Percentiles rank a stretch among this genome's conserved stretches.
phyloP scores from a whole-genome alignment of 2,329 filamentous ascomycete species.

The Claviceps arundinis region DNA sequence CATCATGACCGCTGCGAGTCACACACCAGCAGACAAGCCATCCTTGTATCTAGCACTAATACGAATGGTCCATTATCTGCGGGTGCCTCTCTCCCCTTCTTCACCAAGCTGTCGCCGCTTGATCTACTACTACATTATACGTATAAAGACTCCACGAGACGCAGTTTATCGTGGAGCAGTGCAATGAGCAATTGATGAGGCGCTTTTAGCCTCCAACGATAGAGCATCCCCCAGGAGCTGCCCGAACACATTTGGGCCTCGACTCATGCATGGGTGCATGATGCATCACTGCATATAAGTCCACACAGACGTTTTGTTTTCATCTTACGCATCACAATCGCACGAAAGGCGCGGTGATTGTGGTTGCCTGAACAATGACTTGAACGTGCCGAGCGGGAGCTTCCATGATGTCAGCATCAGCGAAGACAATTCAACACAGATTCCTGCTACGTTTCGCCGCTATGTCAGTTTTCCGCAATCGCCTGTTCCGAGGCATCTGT shows the following conservation, averaged over 20 bases:
- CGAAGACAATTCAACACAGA: neutral
- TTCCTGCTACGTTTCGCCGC: neutral
- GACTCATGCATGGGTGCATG: neutral
- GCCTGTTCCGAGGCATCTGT: neutral
- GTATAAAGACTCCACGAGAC: neutral
- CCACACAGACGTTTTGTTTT: neutral
- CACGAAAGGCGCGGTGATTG: neutral
- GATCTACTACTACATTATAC: neutral
- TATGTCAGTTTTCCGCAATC: neutral
- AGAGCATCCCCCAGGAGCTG: too few species aligned
- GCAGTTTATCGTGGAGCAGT: neutral
- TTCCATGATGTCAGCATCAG: neutral
- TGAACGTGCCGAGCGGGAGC: neutral
- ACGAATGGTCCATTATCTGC: neutral
- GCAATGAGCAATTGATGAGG: neutral
- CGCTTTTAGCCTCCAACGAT: neutral
- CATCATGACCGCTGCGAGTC: neutral
- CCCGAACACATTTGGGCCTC: neutral
- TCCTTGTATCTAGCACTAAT: neutral
- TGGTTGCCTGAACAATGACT: neutral
- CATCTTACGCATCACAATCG: neutral
- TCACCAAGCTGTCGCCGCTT: neutral
- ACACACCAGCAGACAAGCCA: slow-evolving; percentile 2
- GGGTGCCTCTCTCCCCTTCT: neutral
- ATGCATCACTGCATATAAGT: too few species aligned